Conservation (phyloP, 208 protist genomes). For the Novymonas esmeraldas region DNA sequence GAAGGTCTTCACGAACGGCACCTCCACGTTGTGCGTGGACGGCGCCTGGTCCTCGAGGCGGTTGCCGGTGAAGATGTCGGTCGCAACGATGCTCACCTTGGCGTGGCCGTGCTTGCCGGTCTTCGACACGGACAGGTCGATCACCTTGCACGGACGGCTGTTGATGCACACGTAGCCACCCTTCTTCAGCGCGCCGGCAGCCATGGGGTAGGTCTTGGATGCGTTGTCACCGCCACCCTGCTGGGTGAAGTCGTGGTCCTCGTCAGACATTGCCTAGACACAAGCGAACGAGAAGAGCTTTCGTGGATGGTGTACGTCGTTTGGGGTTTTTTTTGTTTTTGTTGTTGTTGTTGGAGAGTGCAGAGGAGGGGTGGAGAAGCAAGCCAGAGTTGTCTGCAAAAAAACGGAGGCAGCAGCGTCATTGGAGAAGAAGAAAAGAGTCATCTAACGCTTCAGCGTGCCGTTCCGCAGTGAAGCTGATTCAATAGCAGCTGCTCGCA, state of each 20-base stretch:
- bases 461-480: too few species aligned
- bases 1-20: conserved; percentile 94
- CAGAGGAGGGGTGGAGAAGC: not conserved
- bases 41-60: conserved; percentile 98
- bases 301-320: not conserved
- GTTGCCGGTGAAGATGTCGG: conserved; percentile 99
- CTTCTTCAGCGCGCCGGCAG: conserved; percentile 92
- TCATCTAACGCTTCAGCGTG: too few species aligned
- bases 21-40: conserved; percentile 97
- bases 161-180: conserved; percentile 91
- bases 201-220: conserved; percentile 86
- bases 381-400: not conserved
- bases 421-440: too few species aligned
- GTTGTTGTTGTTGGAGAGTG: not conserved
- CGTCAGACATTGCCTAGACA: conserved; percentile 44
- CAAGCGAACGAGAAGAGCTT: conserved; percentile 3
- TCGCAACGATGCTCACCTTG: conserved; percentile 97
- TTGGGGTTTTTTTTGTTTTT: not conserved
- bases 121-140: conserved; percentile 98
- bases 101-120: conserved; percentile 99
- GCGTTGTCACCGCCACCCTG: conserved; percentile 66
- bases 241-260: conserved; percentile 75
- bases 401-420: too few species aligned
- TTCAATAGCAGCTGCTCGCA: too few species aligned
- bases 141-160: conserved; percentile 96